Evolutionary conservation across 23 red algal genomes (phyloP).

Genomic region (Gracilariopsis chorda): DNA sequence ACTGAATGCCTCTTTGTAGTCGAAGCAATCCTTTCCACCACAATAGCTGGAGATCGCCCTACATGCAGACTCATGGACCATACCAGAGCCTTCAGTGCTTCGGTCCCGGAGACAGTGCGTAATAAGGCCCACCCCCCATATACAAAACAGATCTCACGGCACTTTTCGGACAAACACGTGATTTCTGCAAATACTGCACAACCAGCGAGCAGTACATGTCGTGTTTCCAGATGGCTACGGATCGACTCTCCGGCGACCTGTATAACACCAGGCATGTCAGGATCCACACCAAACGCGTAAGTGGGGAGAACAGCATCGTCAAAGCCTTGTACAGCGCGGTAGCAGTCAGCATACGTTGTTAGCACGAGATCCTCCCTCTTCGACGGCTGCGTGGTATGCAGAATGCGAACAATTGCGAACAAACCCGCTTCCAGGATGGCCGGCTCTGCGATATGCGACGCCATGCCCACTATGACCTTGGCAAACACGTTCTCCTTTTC

Average conservation of each 20-base stretch:
- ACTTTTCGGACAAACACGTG: background rate
- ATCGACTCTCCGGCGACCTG: constrained; percentile 41
- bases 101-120: constrained; percentile 27
- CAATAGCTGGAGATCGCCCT: constrained; percentile 26
- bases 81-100: constrained; percentile 13
- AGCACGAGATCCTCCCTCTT: constrained; percentile 28
- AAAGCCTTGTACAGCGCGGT: constrained; percentile 17
- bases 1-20: constrained; percentile 50
- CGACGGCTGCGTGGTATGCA: background rate
- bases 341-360: constrained; percentile 36
- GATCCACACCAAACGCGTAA: background rate
- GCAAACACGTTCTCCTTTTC: constrained; percentile 34
- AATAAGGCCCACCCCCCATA: constrained; percentile 6
- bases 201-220: constrained; percentile 30
- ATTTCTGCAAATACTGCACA: constrained; percentile 38
- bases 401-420: constrained; percentile 32
- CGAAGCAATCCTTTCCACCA: constrained; percentile 8
- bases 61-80: constrained; percentile 30
- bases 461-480: constrained; percentile 47
- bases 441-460: constrained; percentile 37
- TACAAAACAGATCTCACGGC: constrained; percentile 5
- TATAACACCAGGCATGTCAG: constrained; percentile 7
- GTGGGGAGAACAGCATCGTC: constrained; percentile 35
- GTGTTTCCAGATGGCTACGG: background rate
- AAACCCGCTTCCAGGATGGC: constrained; percentile 39